Evolutionary conservation across 148 eudicot species (phyloP), one percentile per base, ranked within the genome.

Genomic region (Fagopyrum homotropicum): DNA sequence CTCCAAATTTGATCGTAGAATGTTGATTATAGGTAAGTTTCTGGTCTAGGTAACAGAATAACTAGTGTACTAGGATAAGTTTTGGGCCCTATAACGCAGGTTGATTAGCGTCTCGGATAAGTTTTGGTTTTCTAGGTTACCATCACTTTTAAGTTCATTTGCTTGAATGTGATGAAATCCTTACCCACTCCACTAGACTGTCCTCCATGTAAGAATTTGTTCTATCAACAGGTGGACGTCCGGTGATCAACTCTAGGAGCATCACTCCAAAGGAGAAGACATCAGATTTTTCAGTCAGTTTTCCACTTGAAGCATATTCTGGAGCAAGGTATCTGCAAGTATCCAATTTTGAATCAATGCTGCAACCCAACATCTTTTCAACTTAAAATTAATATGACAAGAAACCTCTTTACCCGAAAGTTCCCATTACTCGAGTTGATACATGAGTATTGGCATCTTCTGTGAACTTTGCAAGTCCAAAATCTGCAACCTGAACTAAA

Each of bases 391-490:
- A 9, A 44, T 29, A 68, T 22, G 8, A 7, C 17, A 7, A 40
- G 43, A 26, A 4, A 16, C 22, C 47, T 59, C 56, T 77, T 76
- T 89, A 93, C 98, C 98, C 98, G 52, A 89, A 85, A 73, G 97
- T 93, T 74, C 97, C 98, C 98, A 91, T 93, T 75, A 93, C 97
- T 54, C 94, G 83, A 9, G 97, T 89, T 70, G 98, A 93, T 75
- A 93, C 84, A 78, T 93, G 97, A 80, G 98, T 93, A 60, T 89
- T 83, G 76, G 81, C 84, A 73, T 89, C 98, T 75, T 96, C 86
- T 60, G 94, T 48, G 61, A 91, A 76, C 84, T 89, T 93, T 60
- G 98, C 98, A 30, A 91, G 91, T 77, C 98, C 98, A 89, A 93
- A 93, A 82, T 93, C 98, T 60, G 98, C 98, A 82, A 93, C 98